Percentiles rank a stretch among this genome's conserved stretches.
Evolutionary conservation across 768 basidiomycete species (phyloP).

Genomic region (Erythrobasidium yunnanense): DNA sequence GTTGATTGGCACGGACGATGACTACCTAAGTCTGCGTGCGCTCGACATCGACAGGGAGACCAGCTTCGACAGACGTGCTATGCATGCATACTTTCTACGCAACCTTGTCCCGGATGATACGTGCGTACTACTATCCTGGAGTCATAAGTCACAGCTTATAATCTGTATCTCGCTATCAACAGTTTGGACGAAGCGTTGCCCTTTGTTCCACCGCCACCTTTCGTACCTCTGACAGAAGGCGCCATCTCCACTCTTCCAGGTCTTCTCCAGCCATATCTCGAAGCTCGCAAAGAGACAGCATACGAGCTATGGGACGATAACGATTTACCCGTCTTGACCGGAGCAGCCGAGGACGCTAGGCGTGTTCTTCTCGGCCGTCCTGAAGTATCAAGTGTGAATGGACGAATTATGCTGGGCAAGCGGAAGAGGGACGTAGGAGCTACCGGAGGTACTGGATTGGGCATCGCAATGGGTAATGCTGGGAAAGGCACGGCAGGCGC

Average conservation of each 20-base stretch:
- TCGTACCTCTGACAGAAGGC: neutral
- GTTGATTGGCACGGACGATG: neutral
- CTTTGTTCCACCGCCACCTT: neutral
- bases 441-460: conserved; percentile 40
- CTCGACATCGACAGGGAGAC: neutral
- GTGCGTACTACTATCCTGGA: too few relatives aligned
- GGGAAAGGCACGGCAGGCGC: neutral
- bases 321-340: neutral
- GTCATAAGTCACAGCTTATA: neutral
- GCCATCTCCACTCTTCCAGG: conserved; percentile 6
- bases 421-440: conserved; percentile 46
- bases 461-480: neutral
- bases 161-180: neutral
- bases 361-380: neutral
- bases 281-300: conserved; percentile 4
- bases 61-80: neutral
- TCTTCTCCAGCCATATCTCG: conserved; percentile 24
- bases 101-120: neutral
- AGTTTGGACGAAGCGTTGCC: neutral
- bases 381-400: neutral
- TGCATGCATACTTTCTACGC: conserved; percentile 2
- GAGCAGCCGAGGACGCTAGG: neutral
- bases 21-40: neutral
- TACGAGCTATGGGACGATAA: conserved; percentile 21
- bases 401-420: conserved; percentile 13